Evolutionary conservation across 177 flowering plant species (phyloP), one percentile per base, ranked within the genome.

Genomic region (Vitis hybrid): DNA sequence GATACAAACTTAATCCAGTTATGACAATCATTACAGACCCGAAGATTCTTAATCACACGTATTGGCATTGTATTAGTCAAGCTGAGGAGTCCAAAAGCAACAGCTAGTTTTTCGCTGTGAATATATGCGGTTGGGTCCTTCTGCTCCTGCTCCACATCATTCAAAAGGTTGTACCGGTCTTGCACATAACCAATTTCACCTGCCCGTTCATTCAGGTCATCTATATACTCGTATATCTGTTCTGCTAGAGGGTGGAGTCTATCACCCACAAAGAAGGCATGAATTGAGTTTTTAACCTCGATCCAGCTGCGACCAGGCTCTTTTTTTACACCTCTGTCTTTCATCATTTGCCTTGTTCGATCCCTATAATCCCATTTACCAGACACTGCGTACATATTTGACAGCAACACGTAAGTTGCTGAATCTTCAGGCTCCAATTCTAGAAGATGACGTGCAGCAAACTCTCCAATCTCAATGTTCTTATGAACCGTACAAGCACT

Each of bases 221-320:
- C 82, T 56, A 85, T 61, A 64, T 65, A 81, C 44, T 74, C 73
- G 49, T 83, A 81, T 18, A 86, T 82, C 68, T 81, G 66, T 31
- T 83, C 76, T 49, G 89, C 75, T 18, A 71, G 67, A 33, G 87
- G 86, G 55, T 84, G 87, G 19, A 82, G 77, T 7, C 64, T 65
- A 65, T 86, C 89, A 67, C 87, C 86, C 55, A 74, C 87, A 81
- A 71, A 86, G 66, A 86, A 86, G 51, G 87, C 84, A 80, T 84
- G 87, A 62, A 86, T 64, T 9, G 80, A 71, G 73, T 81, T 81
- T 57, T 80, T 81, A 55, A 85, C 78, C 68, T 85, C 84, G 10
- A 87, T 79, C 90, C 87, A 85, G 73, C 90, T 87, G 61, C 76
- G 83, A 24, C 87, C 91, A n/a, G 89, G 86, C 76, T 82, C 86